Evolutionary conservation across 345 rosid genomes (phyloP).

Genomic region (Cardamine resedifolia): DNA sequence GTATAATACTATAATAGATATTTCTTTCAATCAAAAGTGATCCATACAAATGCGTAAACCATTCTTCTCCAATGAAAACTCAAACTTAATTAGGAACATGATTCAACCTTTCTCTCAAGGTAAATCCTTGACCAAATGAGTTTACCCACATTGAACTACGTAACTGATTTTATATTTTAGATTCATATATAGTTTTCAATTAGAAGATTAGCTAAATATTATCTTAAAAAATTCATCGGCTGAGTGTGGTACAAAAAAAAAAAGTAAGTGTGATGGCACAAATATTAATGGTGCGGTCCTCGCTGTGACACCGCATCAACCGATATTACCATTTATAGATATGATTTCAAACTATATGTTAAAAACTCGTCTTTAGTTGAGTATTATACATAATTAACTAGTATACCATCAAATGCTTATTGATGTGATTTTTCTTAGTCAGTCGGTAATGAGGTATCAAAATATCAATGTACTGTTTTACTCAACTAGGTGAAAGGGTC

Average conservation of each 20-base stretch:
- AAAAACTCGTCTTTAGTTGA: background rate
- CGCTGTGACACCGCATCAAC: background rate
- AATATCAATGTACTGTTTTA: background rate
- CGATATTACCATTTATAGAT: background rate
- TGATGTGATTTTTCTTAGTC: background rate
- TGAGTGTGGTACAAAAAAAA: too few relatives aligned
- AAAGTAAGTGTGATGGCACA: background rate
- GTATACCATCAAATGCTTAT: background rate
- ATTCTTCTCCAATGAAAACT: background rate
- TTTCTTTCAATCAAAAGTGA: background rate
- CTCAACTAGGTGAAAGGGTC: background rate
- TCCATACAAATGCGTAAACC: background rate
- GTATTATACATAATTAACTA: background rate
- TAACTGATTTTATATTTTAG: background rate
- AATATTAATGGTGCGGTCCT: background rate
- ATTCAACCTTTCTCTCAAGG: background rate
- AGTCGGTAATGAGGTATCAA: background rate
- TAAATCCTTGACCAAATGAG: background rate
- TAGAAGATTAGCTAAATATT: too few relatives aligned
- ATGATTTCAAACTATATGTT: background rate
- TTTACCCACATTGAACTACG: background rate
- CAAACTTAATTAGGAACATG: conserved; percentile 8
- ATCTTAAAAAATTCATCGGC: background rate
- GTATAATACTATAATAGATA: conserved; percentile 3
- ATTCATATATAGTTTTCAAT: background rate